Evolutionary conservation across 768 basidiomycete species (phyloP).

Genomic region (Leccinellum albellum): DNA sequence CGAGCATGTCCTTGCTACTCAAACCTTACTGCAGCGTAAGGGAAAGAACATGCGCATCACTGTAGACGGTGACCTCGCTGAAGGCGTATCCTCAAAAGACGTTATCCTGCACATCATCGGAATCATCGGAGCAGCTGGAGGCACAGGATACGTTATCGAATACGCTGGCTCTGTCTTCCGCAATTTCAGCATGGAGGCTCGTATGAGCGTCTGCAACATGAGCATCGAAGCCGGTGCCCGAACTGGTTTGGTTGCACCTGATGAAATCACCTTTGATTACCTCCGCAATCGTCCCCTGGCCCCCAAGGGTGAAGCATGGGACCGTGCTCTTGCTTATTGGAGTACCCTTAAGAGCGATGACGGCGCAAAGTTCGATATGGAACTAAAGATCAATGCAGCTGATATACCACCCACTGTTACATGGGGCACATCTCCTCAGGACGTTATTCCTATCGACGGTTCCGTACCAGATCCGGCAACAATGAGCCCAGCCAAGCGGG

Average conservation of each 20-base stretch:
- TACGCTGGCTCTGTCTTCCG: slow-evolving; percentile 88
- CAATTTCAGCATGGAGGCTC: slow-evolving; percentile 82
- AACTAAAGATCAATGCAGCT: slow-evolving; percentile 73
- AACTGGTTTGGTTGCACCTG: slow-evolving; percentile 90
- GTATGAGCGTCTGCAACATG: slow-evolving; percentile 93
- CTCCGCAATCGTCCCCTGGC: slow-evolving; percentile 76
- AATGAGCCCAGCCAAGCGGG: slow-evolving; percentile 58
- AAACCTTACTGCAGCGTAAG: slow-evolving; percentile 83
- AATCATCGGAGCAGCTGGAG: slow-evolving; percentile 86
- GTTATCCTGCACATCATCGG: slow-evolving; percentile 90
- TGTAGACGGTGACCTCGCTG: slow-evolving; percentile 75
- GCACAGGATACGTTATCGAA: slow-evolving; percentile 88
- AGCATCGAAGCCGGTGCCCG: slow-evolving; percentile 92
- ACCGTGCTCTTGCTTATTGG: slow-evolving; percentile 84
- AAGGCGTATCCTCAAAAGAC: slow-evolving; percentile 87
- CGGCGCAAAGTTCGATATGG: slow-evolving; percentile 80
- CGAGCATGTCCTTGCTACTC: slow-evolving; percentile 91
- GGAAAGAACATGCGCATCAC: slow-evolving; percentile 91
- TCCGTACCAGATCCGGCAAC: slow-evolving; percentile 75
- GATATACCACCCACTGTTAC: slow-evolving; percentile 89
- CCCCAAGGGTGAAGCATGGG: slow-evolving; percentile 84
- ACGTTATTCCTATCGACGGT: slow-evolving; percentile 82
- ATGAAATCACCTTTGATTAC: slow-evolving; percentile 83
- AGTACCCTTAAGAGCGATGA: slow-evolving; percentile 72
- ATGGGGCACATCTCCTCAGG: slow-evolving; percentile 94